Conservation (phyloP, 2,329 filamentous ascomycete genomes). For the Xylaria sp. region DNA sequence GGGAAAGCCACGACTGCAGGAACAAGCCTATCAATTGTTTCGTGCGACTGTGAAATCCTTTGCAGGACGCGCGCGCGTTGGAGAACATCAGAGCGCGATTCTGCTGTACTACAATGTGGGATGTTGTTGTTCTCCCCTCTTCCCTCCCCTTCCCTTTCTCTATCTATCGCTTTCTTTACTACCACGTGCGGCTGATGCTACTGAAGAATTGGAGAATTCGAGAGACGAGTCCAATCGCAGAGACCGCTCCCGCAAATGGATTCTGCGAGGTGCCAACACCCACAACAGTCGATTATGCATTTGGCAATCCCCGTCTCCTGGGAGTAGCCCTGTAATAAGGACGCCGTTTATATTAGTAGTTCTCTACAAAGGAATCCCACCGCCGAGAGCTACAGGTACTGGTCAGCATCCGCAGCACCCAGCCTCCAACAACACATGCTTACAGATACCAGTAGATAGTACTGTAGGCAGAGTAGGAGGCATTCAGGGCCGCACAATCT, state of each 20-base stretch:
- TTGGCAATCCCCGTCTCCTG: not conserved
- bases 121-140: not conserved
- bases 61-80: not conserved
- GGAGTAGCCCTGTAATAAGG: slow-evolving; percentile 1
- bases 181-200: not conserved
- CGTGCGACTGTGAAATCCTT: slow-evolving; percentile 3
- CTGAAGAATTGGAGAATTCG: not conserved
- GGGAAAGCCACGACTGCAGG: not conserved
- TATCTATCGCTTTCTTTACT: not conserved
- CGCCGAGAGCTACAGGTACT: slow-evolving; percentile 2
- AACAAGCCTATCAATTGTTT: slow-evolving; percentile 6
- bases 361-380: not conserved
- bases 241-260: not conserved
- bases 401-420: not conserved
- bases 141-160: not conserved
- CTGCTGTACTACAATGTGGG: not conserved
- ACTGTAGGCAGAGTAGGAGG: no score
- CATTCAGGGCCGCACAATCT: no score
- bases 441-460: no score
- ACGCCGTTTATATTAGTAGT: not conserved
- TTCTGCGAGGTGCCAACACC: not conserved
- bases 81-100: not conserved
- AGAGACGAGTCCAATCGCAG: not conserved
- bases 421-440: not conserved
- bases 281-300: not conserved